Conservation (phyloP, 2,329 filamentous ascomycete species). For the Bertia moriformis region DNA sequence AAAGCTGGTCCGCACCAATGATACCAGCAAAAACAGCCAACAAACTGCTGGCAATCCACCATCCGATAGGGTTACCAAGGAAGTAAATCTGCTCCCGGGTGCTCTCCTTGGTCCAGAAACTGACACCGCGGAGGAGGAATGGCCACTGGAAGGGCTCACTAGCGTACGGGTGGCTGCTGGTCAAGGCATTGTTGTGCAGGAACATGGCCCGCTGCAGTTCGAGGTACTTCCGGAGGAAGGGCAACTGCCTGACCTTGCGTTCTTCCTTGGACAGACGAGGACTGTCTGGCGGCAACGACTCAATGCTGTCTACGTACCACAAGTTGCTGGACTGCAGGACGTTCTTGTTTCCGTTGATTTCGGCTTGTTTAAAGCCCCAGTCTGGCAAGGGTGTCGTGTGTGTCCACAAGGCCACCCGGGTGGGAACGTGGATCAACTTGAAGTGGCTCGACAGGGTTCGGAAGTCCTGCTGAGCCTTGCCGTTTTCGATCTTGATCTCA, state of each 20-base stretch:
- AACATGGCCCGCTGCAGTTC: slow-evolving; percentile 98
- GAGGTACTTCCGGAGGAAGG: slow-evolving; percentile 88
- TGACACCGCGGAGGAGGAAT: slow-evolving; percentile 89
- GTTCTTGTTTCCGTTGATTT: slow-evolving; percentile 99
- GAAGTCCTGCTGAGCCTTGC: slow-evolving; percentile 69
- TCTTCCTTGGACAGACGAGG: slow-evolving; percentile 62
- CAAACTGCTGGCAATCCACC: slow-evolving; percentile 90
- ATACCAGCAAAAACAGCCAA: slow-evolving; percentile 89
- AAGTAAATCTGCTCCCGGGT: slow-evolving; percentile 97
- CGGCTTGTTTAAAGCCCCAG: slow-evolving; percentile 92
- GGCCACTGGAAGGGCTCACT: slow-evolving; percentile 95
- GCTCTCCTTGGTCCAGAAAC: slow-evolving; percentile 96
- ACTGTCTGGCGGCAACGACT: slow-evolving; percentile 60
- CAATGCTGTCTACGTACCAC: slow-evolving; percentile 85
- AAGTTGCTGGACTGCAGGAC: slow-evolving; percentile 76
- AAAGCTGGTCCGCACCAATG: slow-evolving; percentile 81
- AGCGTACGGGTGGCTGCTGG: slow-evolving; percentile 89
- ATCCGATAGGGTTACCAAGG: slow-evolving; percentile 87
- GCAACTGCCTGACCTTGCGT: slow-evolving; percentile 66
- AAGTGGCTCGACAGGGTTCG: slow-evolving; percentile 85
- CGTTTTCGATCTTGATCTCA: slow-evolving; percentile 77
- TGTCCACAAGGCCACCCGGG: slow-evolving; percentile 98
- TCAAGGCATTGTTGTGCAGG: slow-evolving; percentile 96
- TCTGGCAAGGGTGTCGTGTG: slow-evolving; percentile 89
- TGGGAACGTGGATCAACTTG: slow-evolving; percentile 86